Conservation (phyloP, 129 eudicot species). For the Logfia minima region DNA sequence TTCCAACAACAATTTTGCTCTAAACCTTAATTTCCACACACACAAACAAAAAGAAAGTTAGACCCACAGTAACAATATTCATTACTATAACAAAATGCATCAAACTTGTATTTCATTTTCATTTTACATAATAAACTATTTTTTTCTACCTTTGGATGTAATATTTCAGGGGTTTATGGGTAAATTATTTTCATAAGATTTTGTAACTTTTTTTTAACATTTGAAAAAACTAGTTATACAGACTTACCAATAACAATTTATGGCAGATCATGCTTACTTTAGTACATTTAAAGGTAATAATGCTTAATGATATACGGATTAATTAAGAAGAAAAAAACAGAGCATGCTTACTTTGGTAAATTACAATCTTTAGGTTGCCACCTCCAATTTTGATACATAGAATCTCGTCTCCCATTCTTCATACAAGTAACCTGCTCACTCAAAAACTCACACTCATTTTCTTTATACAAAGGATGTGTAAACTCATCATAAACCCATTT, state of each 20-base stretch:
- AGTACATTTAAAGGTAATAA: slow-evolving; percentile 41
- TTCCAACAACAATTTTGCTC: slow-evolving; percentile 32
- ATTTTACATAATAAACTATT: too few species aligned
- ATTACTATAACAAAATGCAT: too few species aligned
- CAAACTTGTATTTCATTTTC: too few species aligned
- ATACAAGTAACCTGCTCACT: slow-evolving; percentile 77
- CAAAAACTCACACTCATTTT: slow-evolving; percentile 72
- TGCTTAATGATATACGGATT: too few species aligned
- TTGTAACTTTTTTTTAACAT: too few species aligned
- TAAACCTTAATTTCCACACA: slow-evolving; percentile 35
- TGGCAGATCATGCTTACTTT: slow-evolving; percentile 45
- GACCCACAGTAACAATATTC: background rate
- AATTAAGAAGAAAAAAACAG: background rate
- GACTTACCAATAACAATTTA: too few species aligned
- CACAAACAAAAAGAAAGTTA: background rate
- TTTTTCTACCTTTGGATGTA: too few species aligned
- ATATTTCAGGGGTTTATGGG: too few species aligned
- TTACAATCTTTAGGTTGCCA: slow-evolving; percentile 95
- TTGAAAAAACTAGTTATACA: too few species aligned
- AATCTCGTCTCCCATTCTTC: slow-evolving; percentile 77
- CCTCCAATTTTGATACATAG: slow-evolving; percentile 77
- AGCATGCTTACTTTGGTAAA: slow-evolving; percentile 68
- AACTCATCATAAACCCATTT: slow-evolving; percentile 76
- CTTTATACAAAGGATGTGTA: slow-evolving; percentile 73
- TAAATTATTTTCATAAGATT: too few species aligned